Base-by-base conservation (phyloP, 176 grass and related monocot species). In the Eleusine coracana region DNA sequence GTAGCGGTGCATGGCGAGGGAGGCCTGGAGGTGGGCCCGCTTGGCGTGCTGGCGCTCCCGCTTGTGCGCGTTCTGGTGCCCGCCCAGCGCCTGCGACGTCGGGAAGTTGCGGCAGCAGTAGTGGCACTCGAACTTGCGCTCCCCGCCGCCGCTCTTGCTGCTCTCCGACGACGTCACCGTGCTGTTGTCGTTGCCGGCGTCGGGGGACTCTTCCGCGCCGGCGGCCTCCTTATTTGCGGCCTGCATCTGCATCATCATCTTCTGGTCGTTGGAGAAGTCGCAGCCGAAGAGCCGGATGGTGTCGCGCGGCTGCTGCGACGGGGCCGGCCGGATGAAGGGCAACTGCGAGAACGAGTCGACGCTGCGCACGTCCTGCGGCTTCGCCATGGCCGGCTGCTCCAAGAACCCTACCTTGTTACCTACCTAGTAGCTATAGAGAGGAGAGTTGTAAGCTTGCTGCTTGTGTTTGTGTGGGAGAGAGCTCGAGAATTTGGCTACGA, bases 21-120 rank as follows among this genome's bases (percentile, higher is more conserved):
- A 87, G 25, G 89, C 88, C 79, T 92, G 87, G 65, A 99, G 91
- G 87, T 99, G 91, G 16, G 91, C 93, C 25, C 97, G 85, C 89
- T 96, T 99, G 48, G 97, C 97, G 83, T 99, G 85, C 82, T 99
- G 97, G n/a, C 97, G 84, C 89, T 99, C 97, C 20, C 97, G 87
- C 91, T 99, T 99, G 91, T 99, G 97, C 69, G 97, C 97, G 84
- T 99, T 99, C 82, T 99, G 97, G 85, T 99, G 97, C 0, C 97
- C 97, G 54, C 97, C 97, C 80, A 99, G 88, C 54, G 97, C 97
- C 79, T 99, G 97, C 77, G 93, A 96, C 62, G 97, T 99, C 58
- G 97, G 97, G 86, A 99, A 99, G 87, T 99, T 95, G 74, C 97
- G 97, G 87, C 87, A 99, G 86, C 97, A 99, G 85, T 99, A 99